Evolutionary conservation across 2,329 filamentous ascomycete species (phyloP), one percentile per base, ranked within the genome.

Genomic region (Neophaeococcomyces aloes): DNA sequence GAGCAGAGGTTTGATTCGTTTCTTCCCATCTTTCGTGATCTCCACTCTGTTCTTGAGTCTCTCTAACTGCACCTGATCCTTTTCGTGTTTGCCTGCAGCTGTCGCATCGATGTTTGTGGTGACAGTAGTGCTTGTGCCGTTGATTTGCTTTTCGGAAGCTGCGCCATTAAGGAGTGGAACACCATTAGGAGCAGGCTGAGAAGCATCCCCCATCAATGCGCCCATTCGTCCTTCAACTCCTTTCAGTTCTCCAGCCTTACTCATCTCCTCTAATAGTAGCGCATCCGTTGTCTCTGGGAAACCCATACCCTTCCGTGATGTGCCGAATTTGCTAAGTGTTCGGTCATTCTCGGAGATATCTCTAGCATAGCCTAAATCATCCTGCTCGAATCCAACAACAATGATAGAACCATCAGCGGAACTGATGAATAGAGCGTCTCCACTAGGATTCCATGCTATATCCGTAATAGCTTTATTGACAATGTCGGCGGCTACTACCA

Each of bases 141-240:
- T 44, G 29, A 31, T 33, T 25, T 39, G 37, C 27, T 41, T 41
- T 21, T 33, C 30, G 29, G 7, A 14, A 18, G 38, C 35, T 23
- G 46, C 36, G 38, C 50, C 52, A 39, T 52, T 56, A n/a, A n/a
- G n/a, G 7, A 33, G 43, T 14, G 38, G 27, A 25, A 62, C 59
- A 21, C 70, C 72, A 47, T 75, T 76, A 14, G 67, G 65, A 19
- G 61, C 51, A 10, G 60, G 46, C 71, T 67, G 3, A 10, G 74
- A 63, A 2, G 75, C 74, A 58, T 94, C 88, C 4, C 89, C 89
- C 91, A 98, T 98, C 29, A 98, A 66, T n/a, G 89, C 89, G 10
- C 91, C 91, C 91, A 98, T 98, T 52, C 89, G 78, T 2, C 87
- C 91, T 64, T 98, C 86, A 0, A 89, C 88, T 4, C 83, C 88